Base-by-base conservation (phyloP, 1,139 yeast genomes). In the Debaryomyces nepalensis region DNA sequence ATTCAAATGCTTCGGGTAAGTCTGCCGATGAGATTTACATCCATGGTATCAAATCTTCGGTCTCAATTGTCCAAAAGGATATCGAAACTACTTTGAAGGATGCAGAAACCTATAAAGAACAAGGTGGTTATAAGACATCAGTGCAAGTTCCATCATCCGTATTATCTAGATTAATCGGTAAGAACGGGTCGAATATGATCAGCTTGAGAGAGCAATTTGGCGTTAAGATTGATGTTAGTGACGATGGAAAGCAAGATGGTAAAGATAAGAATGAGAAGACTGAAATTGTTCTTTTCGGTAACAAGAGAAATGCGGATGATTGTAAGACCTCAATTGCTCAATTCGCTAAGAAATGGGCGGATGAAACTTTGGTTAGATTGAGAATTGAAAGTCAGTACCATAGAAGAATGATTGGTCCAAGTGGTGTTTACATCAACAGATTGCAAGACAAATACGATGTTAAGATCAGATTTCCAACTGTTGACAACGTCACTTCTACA, bases 391-490 rank as follows among this genome's bases (percentile, higher is more conserved):
- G 71, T 50, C 86, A 85, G 59, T 87, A 74, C 68, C 97, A 91
- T 63, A 79, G 93, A 51, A 77, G 84, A 51, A 70, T 95, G 63
- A 87, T 89, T 65, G 99, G 99, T 40, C 78, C 88, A 23, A 82
- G 80, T 53, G 96, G 97, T 58, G 70, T 79, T 46, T 86, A 87
- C 62, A 89, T 89, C 51, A 84, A 82, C 61, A 84, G 96, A 62
- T 77, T 93, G 59, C 95, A 87, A 65, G 95, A 88, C 47, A 89
- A 90, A 64, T 93, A 95, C 70, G 81, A 79, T 50, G 98, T 93
- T 33, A 76, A 75, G 53, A 86, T 95, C 54, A 76, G 81, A 57
- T 90, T 93, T 73, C 96, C 96, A 30, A 50, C 66, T 16, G 59
- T 61, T 53, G 70, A 55, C 60, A 68, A 46, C 58, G 37, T 64